Percentiles rank a stretch among this genome's conserved stretches.
These are phyloP conservation scores for Aspergillus heteromorphus DNA, from an alignment of 495 filamentous ascomycete genomes.

Conservation along the genomic window DNA sequence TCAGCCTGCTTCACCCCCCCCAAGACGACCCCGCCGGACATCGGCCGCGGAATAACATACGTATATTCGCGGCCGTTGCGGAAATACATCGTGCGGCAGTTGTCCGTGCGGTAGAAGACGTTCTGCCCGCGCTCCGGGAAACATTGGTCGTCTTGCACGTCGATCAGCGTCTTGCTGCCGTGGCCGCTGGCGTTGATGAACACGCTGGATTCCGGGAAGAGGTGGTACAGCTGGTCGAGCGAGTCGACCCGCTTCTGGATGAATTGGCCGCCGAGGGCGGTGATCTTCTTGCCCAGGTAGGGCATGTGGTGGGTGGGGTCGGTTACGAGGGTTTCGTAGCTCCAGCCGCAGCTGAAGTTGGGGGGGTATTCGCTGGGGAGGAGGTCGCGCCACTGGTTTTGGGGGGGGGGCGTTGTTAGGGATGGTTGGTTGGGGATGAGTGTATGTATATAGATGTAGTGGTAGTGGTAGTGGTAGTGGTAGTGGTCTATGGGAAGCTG, in stretches of 20 bases:
- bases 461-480: no score
- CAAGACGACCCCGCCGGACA: constrained; percentile 38
- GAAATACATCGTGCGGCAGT: constrained; percentile 33
- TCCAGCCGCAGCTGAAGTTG: constrained; percentile 33
- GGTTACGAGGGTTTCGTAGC: constrained; percentile 37
- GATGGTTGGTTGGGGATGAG: no score
- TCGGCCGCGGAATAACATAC: constrained; percentile 45
- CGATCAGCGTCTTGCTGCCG: constrained; percentile 31
- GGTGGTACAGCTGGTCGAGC: constrained; percentile 31
- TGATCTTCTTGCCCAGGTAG: constrained; percentile 27
- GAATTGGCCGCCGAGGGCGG: constrained; percentile 31
- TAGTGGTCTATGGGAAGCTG: no score
- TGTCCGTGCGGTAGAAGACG: constrained; percentile 31
- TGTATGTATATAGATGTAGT: no score
- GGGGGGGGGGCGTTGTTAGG: no score
- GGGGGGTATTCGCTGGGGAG: constrained; percentile 30
- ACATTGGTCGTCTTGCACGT: constrained; percentile 35
- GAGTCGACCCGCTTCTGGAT: constrained; percentile 35
- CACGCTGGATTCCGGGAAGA: constrained; percentile 34
- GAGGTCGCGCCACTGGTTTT: constrained; percentile 34
- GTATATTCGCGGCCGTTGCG: constrained; percentile 45
- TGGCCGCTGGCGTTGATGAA: constrained; percentile 44
- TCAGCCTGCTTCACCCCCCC: constrained; percentile 43
- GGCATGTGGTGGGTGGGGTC: constrained; percentile 42
- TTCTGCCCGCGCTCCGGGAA: constrained; percentile 43